A percentile compares a stretch with the other conserved stretches of the same genome.
Conservation (phyloP, 1,284 basidiomycete species). For the Rhizoctonia solani region DNA sequence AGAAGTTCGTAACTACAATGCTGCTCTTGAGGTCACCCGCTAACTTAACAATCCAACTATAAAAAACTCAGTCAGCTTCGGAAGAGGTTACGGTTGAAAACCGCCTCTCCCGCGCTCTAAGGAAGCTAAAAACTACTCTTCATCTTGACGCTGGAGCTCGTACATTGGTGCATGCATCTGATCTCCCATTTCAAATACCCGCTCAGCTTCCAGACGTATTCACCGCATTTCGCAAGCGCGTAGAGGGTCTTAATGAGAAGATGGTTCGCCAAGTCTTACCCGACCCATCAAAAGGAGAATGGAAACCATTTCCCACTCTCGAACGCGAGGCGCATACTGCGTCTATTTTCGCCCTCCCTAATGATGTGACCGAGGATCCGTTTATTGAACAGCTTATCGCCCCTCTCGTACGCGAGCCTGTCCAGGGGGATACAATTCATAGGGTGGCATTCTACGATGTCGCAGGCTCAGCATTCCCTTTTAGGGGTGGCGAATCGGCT, state of each 20-base stretch:
- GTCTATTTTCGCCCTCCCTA: background rate
- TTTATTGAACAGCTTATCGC: slow-evolving; percentile 6
- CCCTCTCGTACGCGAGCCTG: slow-evolving; percentile 7
- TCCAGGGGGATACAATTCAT: background rate
- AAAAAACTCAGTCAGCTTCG: background rate
- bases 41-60: background rate
- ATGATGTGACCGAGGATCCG: background rate
- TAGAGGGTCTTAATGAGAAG: slow-evolving; percentile 46
- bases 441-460: slow-evolving; percentile 22
- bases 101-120: slow-evolving; percentile 9
- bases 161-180: slow-evolving; percentile 37
- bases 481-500: slow-evolving; percentile 49
- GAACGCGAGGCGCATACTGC: background rate
- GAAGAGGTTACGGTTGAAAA: slow-evolving; percentile 12
- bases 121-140: background rate
- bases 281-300: slow-evolving; percentile 8
- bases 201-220: slow-evolving; percentile 51
- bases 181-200: slow-evolving; percentile 47
- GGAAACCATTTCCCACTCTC: slow-evolving; percentile 4
- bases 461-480: slow-evolving; percentile 49
- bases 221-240: slow-evolving; percentile 51
- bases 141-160: slow-evolving; percentile 15
- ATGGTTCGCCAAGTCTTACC: slow-evolving; percentile 41
- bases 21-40: background rate
- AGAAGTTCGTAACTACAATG: background rate